Evolutionary conservation across 1,284 basidiomycete species (phyloP), one percentile per base, ranked within the genome.

Genomic region (Rhodotorula sp.): DNA sequence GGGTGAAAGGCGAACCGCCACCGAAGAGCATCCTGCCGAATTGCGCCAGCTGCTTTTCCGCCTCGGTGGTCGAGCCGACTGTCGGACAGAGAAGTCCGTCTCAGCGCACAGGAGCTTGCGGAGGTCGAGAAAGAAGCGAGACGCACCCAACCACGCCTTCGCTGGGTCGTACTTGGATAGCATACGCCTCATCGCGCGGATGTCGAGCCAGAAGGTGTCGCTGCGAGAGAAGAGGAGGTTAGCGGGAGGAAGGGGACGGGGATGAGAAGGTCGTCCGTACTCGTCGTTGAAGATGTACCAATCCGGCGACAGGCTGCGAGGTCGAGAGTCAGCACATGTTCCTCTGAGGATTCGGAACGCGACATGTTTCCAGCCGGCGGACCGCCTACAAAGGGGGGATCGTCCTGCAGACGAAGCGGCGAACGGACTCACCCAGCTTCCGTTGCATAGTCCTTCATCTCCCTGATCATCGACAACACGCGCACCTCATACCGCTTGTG

Each of bases 161-260:
- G 54, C 44, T 9, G 70, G 64, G 55, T 75, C 69, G 59, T 77
- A 77, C 47, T 75, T 76, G 4, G 60, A 59, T 7, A 77, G 68
- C 67, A 76, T 69, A 2, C 76, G 69, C 10, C 71, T 62, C 6
- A 72, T 54, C 15, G 69, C 55, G 11, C 73, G 65, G 31, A 68
- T 56, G 53, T 77, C 76, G 59, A 75, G 48, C 74, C 75, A 77
- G 53, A 77, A 68, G 2, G 76, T 77, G 52, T 77, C 76, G 59
- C 73, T 75, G 62, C 10, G 48, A 16, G 30, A 13, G 34, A 20
- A 31, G 11, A 13, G 16, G 4, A 6, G 20, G 22, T 18, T 6
- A n/a, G 37, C 37, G 28, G 34, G 22, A 22, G 22, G 4, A 7
- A 22, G 16, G n/a, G 6, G 24, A 7, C 2, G 52, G 2, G 15